phyloP scores from a whole-genome alignment of 495 filamentous ascomycete genomes.

The Lophiostoma macrostomum region DNA sequence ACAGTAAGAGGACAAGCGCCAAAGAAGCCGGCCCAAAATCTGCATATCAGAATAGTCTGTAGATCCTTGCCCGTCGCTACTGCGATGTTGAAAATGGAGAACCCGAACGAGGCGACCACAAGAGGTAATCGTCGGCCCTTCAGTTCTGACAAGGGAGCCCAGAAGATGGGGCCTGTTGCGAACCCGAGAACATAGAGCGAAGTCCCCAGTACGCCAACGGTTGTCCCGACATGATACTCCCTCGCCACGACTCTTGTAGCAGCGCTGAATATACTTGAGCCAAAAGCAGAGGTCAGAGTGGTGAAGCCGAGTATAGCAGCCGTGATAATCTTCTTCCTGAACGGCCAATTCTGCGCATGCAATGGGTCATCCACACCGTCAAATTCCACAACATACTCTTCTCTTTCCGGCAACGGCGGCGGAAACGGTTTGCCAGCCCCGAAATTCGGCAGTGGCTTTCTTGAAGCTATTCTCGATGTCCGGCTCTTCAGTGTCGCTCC shows the following conservation, averaged over 20 bases:
- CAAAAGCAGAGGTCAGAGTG: constrained; percentile 72
- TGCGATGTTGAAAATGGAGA: constrained; percentile 70
- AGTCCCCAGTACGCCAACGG: constrained; percentile 64
- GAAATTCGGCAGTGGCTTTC: constrained; percentile 56
- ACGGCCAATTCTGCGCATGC: constrained; percentile 81
- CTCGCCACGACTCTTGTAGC: constrained; percentile 53
- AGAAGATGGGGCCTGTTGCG: constrained; percentile 57
- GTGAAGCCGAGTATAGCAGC: constrained; percentile 74
- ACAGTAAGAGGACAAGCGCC: constrained; percentile 78
- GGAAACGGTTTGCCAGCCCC: constrained; percentile 79
- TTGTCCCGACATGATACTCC: constrained; percentile 54
- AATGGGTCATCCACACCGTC: constrained; percentile 73
- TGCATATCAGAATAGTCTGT: constrained; percentile 76
- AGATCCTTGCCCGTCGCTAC: constrained; percentile 73
- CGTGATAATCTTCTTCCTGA: constrained; percentile 69
- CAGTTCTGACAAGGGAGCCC: constrained; percentile 74
- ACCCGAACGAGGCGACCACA: constrained; percentile 71
- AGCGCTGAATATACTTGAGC: constrained; percentile 65
- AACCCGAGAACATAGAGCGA: constrained; percentile 71
- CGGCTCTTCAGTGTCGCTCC: constrained; percentile 53
- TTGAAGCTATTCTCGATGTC: constrained; percentile 55
- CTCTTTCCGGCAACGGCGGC: constrained; percentile 64
- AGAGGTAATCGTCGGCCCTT: constrained; percentile 71
- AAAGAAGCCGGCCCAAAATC: constrained; percentile 76
- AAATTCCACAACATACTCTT: constrained; percentile 88